Conservation (phyloP, 192 early-diverging fungal genomes). For the Entrophospora sp. region DNA sequence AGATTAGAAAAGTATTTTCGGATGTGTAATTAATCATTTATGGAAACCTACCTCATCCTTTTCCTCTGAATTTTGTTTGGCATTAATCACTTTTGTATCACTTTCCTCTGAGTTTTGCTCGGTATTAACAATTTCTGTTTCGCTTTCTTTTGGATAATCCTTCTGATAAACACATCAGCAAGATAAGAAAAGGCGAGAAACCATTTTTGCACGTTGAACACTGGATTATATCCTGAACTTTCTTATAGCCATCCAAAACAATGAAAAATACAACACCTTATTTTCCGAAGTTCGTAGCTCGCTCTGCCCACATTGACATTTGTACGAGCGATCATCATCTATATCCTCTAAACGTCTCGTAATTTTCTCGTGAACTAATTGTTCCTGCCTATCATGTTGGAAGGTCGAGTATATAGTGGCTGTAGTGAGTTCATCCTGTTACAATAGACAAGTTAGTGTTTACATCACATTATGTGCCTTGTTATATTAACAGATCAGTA, state of each 20-base stretch:
- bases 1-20: slow-evolving; percentile 3
- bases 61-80: slow-evolving; percentile 7
- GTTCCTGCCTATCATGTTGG: slow-evolving; percentile 11
- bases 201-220: not conserved
- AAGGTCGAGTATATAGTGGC: slow-evolving; percentile 4
- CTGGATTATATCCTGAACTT: no score
- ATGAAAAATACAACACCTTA: no score
- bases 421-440: slow-evolving; percentile 14
- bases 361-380: slow-evolving; percentile 2
- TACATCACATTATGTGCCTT: not conserved
- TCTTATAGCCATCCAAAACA: no score
- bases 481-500: not conserved
- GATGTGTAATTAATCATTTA: slow-evolving; percentile 10
- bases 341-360: not conserved
- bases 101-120: slow-evolving; percentile 6
- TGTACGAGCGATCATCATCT: slow-evolving; percentile 3
- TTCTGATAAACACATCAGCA: not conserved
- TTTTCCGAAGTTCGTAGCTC: not conserved
- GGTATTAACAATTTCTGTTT: not conserved
- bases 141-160: slow-evolving; percentile 3
- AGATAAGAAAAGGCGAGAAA: not conserved
- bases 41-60: slow-evolving; percentile 12
- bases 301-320: no score
- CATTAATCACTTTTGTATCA: slow-evolving; percentile 1
- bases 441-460: slow-evolving; percentile 10